These are phyloP conservation scores for Plasmodium relictum DNA, from an alignment of 169 alveolate genomes.

Conservation along the genomic window DNA sequence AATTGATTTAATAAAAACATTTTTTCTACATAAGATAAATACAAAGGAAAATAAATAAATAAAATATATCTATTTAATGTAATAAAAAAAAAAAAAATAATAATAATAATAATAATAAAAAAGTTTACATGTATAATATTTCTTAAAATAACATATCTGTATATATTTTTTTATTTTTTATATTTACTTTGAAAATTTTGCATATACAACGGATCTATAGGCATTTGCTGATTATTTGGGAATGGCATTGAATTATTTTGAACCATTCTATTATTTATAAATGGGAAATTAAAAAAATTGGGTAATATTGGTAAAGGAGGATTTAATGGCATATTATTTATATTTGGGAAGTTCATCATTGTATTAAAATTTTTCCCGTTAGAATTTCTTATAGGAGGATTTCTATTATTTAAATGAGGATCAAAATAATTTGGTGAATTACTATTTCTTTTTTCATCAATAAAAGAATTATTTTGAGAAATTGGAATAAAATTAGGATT, in stretches of 20 bases:
- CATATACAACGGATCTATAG: slow-evolving; percentile 51
- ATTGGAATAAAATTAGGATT: slow-evolving; percentile 66
- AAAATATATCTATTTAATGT: no score
- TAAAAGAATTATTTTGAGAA: slow-evolving; percentile 13
- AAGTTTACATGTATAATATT: background rate
- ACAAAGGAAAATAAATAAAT: background rate
- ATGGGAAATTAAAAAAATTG: slow-evolving; percentile 63
- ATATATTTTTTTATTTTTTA: background rate
- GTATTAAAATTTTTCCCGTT: slow-evolving; percentile 35
- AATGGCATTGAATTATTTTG: slow-evolving; percentile 24
- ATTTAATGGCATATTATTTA: slow-evolving; percentile 49
- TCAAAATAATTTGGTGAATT: slow-evolving; percentile 16
- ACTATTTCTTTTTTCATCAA: slow-evolving; percentile 15
- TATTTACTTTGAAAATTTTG: slow-evolving; percentile 42
- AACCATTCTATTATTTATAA: slow-evolving; percentile 36
- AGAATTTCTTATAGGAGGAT: slow-evolving; percentile 1
- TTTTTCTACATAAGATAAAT: background rate
- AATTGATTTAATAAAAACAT: background rate
- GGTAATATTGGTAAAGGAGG: slow-evolving; percentile 58
- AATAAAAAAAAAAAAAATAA: background rate
- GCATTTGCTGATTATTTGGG: slow-evolving; percentile 14
- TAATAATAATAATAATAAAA: background rate
- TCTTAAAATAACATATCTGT: background rate
- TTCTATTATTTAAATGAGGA: slow-evolving; percentile 16
- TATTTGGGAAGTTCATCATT: slow-evolving; percentile 16